Evolutionary conservation across 495 filamentous ascomycete species (phyloP), one percentile per base, ranked within the genome.

Genomic region (Evansstolkia leycettana): DNA sequence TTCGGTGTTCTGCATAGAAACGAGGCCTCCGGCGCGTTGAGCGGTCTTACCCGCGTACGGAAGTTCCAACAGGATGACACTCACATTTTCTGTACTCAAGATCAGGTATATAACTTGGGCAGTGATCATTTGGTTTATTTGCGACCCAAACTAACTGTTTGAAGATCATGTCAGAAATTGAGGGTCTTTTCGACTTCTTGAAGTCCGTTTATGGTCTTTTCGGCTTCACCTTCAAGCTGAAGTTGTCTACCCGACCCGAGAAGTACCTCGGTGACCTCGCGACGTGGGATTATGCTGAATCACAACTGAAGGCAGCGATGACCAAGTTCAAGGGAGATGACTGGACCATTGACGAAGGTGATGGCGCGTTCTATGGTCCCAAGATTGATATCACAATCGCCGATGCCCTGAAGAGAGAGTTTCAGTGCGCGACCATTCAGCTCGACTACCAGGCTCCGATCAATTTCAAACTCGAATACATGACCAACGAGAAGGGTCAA

Each of bases 321-420:
- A 72, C 87, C 40, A 70, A 80, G 36, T 98, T 95, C 57, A 65
- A 69, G 27, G 80, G 81, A 31, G 65, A 78, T 11, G 62, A 80
- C 37, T 98, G 90, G 90, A 77, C 78, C 48, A 68, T 94, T 15
- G 90, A 96, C 47, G 76, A 82, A 33, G 89, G 89, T 31, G 90
- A 98, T 46, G 90, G 90, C 49, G 92, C 90, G 20, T 98, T 96
- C 64, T 96, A 96, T 49, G 92, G 90, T 1, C 90, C 90, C 1
- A 84, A 86, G 70, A 93, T 96, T 39, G 92, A 96, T 38, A 85
- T 98, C 46, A 87, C 76, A 26, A 88, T 94, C 46, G 73, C 72
- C 2, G 87, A 94, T 53, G 77, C 79, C 17, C 67, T 93, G 46
- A 67, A 69, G 59, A 69, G 82, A 46, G 82, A 84, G 20, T 80